A percentile compares a stretch with the other conserved stretches of the same genome.
These are phyloP conservation scores for Botryotinia narcissicola DNA, from an alignment of 2,329 filamentous ascomycete genomes.

Conservation along the genomic window DNA sequence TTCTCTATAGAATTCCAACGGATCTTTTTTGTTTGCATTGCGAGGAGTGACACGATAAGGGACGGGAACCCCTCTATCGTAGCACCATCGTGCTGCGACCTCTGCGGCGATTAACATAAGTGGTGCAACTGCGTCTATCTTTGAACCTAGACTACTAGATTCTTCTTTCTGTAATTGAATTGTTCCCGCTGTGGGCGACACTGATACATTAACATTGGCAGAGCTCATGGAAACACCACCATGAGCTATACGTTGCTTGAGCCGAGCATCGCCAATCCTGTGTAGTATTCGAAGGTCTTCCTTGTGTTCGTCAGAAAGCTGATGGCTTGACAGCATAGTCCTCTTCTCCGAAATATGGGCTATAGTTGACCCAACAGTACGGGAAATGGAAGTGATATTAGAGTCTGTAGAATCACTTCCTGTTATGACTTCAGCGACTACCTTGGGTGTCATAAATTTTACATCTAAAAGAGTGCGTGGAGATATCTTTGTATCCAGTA, in stretches of 20 bases:
- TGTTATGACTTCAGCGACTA: conserved; percentile 43
- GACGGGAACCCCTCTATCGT: conserved; percentile 54
- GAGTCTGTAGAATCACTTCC: conserved; percentile 8
- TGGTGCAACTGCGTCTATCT: conserved; percentile 27
- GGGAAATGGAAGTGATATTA: conserved; percentile 23
- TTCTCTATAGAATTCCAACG: conserved; percentile 30
- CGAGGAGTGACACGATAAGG: conserved; percentile 49
- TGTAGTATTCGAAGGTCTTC: conserved; percentile 49
- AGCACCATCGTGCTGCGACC: conserved; percentile 60
- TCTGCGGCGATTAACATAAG: conserved; percentile 63
- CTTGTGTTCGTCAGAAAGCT: conserved; percentile 46
- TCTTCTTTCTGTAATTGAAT: conserved; percentile 10
- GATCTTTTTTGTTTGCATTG: conserved; percentile 30
- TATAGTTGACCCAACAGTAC: neutral
- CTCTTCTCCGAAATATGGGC: conserved; percentile 39
- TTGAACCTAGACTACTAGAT: neutral
- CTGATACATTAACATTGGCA: neutral
- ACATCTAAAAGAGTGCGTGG: conserved; percentile 54
- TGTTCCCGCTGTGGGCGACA: neutral
- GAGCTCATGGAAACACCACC: conserved; percentile 18
- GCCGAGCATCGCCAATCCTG: conserved; percentile 45
- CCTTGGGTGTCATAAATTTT: conserved; percentile 54
- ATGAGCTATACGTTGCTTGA: conserved; percentile 17
- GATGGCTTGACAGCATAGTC: conserved; percentile 42
- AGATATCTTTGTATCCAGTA: conserved; percentile 55